A percentile compares a stretch with the other conserved stretches of the same genome.
Evolutionary conservation across 805 yeast species (phyloP).

Genomic region (Cyberlindnera nakhonratchasimensis): DNA sequence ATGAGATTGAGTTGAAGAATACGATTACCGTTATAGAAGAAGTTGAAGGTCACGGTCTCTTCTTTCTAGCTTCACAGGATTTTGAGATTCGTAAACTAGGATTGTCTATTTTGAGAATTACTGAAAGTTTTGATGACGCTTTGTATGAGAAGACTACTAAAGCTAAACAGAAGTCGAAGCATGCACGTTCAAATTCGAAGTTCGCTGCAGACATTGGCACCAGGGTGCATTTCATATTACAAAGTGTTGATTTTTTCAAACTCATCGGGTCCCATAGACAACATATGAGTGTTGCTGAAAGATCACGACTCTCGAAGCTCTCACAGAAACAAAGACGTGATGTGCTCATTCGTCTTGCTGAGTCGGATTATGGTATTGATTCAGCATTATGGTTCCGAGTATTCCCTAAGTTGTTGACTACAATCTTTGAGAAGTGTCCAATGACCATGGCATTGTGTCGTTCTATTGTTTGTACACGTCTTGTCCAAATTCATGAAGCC

Average conservation of each 20-base stretch:
- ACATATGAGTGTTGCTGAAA: constrained; percentile 68
- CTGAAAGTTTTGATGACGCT: constrained; percentile 85
- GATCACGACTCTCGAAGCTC: constrained; percentile 63
- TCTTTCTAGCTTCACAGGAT: constrained; percentile 87
- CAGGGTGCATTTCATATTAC: constrained; percentile 71
- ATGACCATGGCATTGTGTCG: constrained; percentile 92
- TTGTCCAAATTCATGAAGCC: constrained; percentile 80
- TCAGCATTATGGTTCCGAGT: constrained; percentile 93
- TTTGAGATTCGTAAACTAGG: constrained; percentile 71
- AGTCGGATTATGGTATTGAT: constrained; percentile 91
- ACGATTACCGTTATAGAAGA: constrained; percentile 87
- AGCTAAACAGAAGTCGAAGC: constrained; percentile 23
- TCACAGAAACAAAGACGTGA: constrained; percentile 56
- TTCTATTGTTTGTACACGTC: constrained; percentile 80
- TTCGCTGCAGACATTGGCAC: constrained; percentile 80
- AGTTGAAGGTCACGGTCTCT: constrained; percentile 92
- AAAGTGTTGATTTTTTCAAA: constrained; percentile 62
- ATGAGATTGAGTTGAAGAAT: constrained; percentile 71
- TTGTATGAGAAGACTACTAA: constrained; percentile 48
- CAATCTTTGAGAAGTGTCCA: constrained; percentile 79
- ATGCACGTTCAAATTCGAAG: constrained; percentile 57
- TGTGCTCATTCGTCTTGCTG: constrained; percentile 73
- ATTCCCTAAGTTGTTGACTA: constrained; percentile 69
- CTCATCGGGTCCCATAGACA: constrained; percentile 50
- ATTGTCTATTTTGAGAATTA: constrained; percentile 65